Percentiles rank a stretch among this genome's conserved stretches.
These are phyloP conservation scores for Clathrus columnatus DNA, from an alignment of 768 basidiomycete genomes.

Conservation along the genomic window DNA sequence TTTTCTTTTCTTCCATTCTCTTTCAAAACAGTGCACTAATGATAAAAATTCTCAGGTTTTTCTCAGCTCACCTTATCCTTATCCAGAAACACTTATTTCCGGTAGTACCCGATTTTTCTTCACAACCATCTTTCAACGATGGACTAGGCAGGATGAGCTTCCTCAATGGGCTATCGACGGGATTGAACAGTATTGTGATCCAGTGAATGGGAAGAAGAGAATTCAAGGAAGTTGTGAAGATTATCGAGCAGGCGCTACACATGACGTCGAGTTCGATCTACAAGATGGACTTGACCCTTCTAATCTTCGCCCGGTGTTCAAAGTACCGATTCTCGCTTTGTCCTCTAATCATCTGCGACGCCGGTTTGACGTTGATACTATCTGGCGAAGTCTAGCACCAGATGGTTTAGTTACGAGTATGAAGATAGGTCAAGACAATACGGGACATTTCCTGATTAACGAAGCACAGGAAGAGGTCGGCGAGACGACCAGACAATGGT, in stretches of 20 bases:
- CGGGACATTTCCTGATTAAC: slow-evolving; percentile 15
- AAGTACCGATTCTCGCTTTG: slow-evolving; percentile 12
- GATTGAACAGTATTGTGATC: slow-evolving; percentile 13
- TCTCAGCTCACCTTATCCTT: slow-evolving; percentile 14
- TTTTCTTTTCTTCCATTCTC: neutral
- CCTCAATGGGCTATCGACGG: slow-evolving; percentile 11
- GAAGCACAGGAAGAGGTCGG: slow-evolving; percentile 13
- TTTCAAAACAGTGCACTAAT: neutral
- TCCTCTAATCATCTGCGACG: slow-evolving; percentile 13
- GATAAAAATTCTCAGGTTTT: slow-evolving; percentile 8
- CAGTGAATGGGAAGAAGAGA: slow-evolving; percentile 3
- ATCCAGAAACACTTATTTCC: slow-evolving; percentile 15
- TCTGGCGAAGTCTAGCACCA: slow-evolving; percentile 10
- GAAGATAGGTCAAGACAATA: slow-evolving; percentile 13
- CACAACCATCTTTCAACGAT: slow-evolving; percentile 6
- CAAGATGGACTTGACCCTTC: slow-evolving; percentile 10
- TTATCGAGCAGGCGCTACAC: slow-evolving; percentile 16
- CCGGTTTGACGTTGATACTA: slow-evolving; percentile 12
- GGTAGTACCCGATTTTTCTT: slow-evolving; percentile 11
- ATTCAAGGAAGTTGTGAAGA: slow-evolving; percentile 14
- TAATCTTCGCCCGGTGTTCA: neutral
- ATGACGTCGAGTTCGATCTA: slow-evolving; percentile 12
- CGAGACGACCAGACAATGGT: slow-evolving; percentile 9
- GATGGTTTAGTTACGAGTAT: slow-evolving; percentile 7
- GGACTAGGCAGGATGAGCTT: slow-evolving; percentile 9